Evolutionary conservation across 169 alveolate genomes (phyloP), one percentile per base, ranked within the genome.

Genomic region (Eimeria sp.): DNA sequence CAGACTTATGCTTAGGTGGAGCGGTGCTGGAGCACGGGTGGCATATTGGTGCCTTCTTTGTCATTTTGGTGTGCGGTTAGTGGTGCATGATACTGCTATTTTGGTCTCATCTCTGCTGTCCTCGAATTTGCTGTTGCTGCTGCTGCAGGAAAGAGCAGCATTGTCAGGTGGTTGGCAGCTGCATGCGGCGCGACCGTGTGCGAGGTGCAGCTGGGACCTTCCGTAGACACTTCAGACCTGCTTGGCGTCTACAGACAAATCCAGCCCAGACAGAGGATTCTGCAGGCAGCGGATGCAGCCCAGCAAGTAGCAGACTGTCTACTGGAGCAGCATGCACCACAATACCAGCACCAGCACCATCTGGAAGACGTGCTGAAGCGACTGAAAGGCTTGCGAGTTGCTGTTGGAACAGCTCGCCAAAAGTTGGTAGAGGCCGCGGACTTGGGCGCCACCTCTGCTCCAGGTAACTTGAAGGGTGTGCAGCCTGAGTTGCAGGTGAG

Each of bases 141-240:
- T 16, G 61, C 63, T 63, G 47, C 96, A 96, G 97, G 97, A 3
- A 93, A 94, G 72, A 61, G 90, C 65, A 49, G 95, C 43, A 43
- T 94, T 54, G 96, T 96, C 58, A 91, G 95, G 57, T 83, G 95
- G 94, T 96, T 96, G 49, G 96, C 95, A 9, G 92, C 95, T n/a
- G 96, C 96, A 27, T 65, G 82, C n/a, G 88, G 96, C 61, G 61
- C 91, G 43, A 82, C 47, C 5, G 75, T 95, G 61, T 73, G 72
- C 76, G 95, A 96, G 96, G 92, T 97, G 72, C 97, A 96, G 65
- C 95, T 97, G 40, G 84, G 96, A 30, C 96, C 97, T 4, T 90
- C 97, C 9, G 95, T 95, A 94, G 98, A 97, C 82, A 92, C 98
- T 9, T 89, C 97, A 45, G 98, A 97, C 43, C 96, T 97, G 25